phyloP scores from a whole-genome alignment of 352 stramenopile genomes.

The Phytophthora capsici region DNA sequence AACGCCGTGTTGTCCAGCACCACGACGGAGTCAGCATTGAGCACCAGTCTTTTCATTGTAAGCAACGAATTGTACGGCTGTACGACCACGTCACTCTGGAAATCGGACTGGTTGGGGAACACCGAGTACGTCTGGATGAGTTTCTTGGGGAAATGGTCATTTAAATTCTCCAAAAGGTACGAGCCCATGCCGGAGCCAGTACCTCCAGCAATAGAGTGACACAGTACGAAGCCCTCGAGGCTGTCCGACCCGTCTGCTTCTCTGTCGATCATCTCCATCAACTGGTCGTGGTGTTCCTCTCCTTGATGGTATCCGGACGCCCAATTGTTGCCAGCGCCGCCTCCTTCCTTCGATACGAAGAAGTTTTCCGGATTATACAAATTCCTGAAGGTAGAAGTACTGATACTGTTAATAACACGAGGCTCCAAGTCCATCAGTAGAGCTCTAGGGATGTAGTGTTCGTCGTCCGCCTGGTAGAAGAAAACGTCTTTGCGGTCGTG shows the following conservation, averaged over 20 bases:
- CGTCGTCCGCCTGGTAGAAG: conserved; percentile 99
- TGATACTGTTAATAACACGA: conserved; percentile 93
- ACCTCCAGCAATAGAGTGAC: conserved; percentile 98
- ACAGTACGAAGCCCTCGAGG: conserved; percentile 98
- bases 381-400: conserved; percentile 92
- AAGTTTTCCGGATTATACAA: conserved; percentile 99
- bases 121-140: conserved; percentile 99
- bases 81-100: conserved; percentile 97
- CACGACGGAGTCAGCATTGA: conserved; percentile 99
- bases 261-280: conserved; percentile 99
- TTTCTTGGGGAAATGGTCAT: conserved; percentile 99
- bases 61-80: conserved; percentile 99
- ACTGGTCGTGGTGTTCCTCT: conserved; percentile 95
- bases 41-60: conserved; percentile 97
- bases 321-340: conserved; percentile 95
- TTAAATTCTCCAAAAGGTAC: conserved; percentile 99
- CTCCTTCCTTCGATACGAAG: conserved; percentile 93
- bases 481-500: conserved; percentile 99
- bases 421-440: conserved; percentile 99
- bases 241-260: conserved; percentile 96
- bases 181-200: conserved; percentile 99
- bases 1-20: conserved; percentile 99
- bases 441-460: conserved; percentile 98
- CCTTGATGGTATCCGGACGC: conserved; percentile 92
- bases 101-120: conserved; percentile 96